Base-by-base conservation (phyloP, 2,329 filamentous ascomycete genomes). In the Stagonosporopsis chrysanthemi region DNA sequence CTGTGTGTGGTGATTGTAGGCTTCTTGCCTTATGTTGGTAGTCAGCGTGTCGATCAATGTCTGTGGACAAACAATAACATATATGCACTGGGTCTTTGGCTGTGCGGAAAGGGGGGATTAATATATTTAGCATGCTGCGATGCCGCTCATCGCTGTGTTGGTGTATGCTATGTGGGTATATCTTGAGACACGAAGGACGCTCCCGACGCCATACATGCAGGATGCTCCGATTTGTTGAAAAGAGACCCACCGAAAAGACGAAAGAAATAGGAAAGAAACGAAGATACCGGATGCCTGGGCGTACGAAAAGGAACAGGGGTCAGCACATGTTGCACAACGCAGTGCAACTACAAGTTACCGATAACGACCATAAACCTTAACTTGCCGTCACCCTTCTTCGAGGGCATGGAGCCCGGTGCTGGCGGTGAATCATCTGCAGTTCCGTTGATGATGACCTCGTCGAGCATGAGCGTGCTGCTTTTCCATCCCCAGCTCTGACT, bases 401-500 rank as follows among this genome's bases (percentile, higher is more conserved):
- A 35, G 2, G 51, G 49, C 12, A 53, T 17, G 2, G 39, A 54
- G 19, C 52, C 66, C 31, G 64, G 62, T 40, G 61, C 61, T 2
- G 59, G 55, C 6, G 57, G 58, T 14, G 48, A 48, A 14, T 44
- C 50, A 4, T 29, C 56, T 9, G 51, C 39, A 17, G 50, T 47
- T 7, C 56, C 62, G 24, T 59, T 70, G 12, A 70, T 60, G 1
- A 53, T 60, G 12, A 67, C 64, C 54, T 85, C 81, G 63, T 84
- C 83, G 26, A 84, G 68, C 75, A 84, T 84, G 60, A 86, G 71
- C n/a, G 82, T 84, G 65, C 80, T 83, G 61, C 82, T 85, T 77
- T 85, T 86, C 84, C 84, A 86, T 0, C 84, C 84, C 84, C 84
- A 86, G 60, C 81, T 84, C 72, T 86, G 84, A 43, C 80, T 82